phyloP scores from a whole-genome alignment of 345 rosid species.

The Eucalyptus grandis region DNA sequence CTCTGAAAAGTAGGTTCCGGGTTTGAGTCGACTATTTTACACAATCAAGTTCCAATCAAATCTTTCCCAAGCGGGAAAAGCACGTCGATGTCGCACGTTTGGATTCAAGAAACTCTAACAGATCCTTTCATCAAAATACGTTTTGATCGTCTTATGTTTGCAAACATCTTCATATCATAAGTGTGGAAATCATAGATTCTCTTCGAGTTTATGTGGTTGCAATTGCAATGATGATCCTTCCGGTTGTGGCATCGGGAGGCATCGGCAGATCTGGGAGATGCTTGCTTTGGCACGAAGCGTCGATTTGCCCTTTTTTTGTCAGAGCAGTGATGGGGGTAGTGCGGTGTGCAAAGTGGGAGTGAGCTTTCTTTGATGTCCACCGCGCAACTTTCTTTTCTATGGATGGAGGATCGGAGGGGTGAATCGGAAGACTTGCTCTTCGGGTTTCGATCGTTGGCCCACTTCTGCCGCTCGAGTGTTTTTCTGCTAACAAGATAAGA shows the following conservation, averaged over 20 bases:
- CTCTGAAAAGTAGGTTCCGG: not conserved
- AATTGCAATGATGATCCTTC: not conserved
- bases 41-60: not conserved
- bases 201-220: not conserved
- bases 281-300: not conserved
- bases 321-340: not conserved
- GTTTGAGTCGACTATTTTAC: not conserved
- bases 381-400: not conserved
- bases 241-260: not conserved
- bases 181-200: not conserved
- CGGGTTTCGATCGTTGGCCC: not conserved
- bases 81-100: not conserved
- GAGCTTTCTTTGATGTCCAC: not conserved
- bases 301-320: not conserved
- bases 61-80: not conserved
- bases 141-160: not conserved
- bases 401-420: not conserved
- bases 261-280: not conserved
- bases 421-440: not conserved
- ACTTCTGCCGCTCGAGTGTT: not conserved
- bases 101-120: accelerated
- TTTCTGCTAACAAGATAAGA: not conserved
- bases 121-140: not conserved
- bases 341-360: not conserved
- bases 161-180: not conserved